Evolutionary conservation across 768 basidiomycete genomes (phyloP).

Genomic region (Ephemerocybe angulata): DNA sequence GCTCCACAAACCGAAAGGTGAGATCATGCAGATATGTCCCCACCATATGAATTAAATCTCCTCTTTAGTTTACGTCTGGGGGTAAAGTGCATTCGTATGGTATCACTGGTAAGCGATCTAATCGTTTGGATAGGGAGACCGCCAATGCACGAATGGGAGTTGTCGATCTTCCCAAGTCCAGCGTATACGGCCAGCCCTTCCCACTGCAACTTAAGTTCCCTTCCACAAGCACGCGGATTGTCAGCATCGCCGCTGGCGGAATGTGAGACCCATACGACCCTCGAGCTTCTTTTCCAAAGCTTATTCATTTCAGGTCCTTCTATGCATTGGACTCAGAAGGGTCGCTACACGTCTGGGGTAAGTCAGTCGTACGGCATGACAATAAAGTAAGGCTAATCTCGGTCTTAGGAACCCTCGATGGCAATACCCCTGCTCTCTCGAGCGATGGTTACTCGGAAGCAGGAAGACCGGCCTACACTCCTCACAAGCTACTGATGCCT

Average conservation of each 20-base stretch:
- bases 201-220: conserved; percentile 60
- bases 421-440: conserved; percentile 33
- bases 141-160: conserved; percentile 65
- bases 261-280: conserved; percentile 52
- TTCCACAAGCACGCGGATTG: conserved; percentile 55
- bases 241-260: conserved; percentile 75
- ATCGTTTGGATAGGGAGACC: conserved; percentile 46
- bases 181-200: conserved; percentile 47
- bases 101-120: conserved; percentile 1
- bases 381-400: not conserved
- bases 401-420: conserved; percentile 57
- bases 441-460: conserved; percentile 57
- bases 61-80: conserved; percentile 47
- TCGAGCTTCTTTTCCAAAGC: conserved; percentile 1
- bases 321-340: conserved; percentile 80
- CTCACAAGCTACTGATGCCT: conserved; percentile 59
- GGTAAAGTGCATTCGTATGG: conserved; percentile 29
- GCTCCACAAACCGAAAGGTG: conserved; percentile 67
- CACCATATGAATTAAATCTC: not conserved
- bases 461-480: conserved; percentile 46
- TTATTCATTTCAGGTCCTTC: conserved; percentile 60
- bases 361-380: conserved; percentile 10
- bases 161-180: conserved; percentile 29
- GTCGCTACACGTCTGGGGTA: conserved; percentile 78
- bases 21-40: conserved; percentile 12